phyloP scores from a whole-genome alignment of 1,284 basidiomycete genomes.

The Rhodotorula sp. region DNA sequence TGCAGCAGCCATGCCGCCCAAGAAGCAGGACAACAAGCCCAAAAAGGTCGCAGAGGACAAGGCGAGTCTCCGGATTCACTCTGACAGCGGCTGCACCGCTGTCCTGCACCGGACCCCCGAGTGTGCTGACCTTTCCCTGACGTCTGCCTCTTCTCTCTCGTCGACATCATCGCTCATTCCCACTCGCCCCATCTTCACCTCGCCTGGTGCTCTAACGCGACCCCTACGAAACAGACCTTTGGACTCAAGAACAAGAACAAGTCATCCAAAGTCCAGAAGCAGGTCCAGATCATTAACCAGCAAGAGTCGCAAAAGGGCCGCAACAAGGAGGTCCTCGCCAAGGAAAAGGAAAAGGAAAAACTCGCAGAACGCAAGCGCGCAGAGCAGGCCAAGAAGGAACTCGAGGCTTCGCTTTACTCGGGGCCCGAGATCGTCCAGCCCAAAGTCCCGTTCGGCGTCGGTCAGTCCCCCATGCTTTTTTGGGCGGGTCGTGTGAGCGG shows the following conservation, averaged over 20 bases:
- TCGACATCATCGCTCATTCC: background rate
- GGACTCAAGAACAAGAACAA: constrained; percentile 68
- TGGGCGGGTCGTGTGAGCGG: background rate
- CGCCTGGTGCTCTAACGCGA: too few relatives aligned
- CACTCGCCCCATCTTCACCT: too few relatives aligned
- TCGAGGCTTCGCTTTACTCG: constrained; percentile 68
- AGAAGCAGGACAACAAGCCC: constrained; percentile 57
- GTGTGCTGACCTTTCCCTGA: background rate
- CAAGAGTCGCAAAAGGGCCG: constrained; percentile 39
- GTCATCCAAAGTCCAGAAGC: constrained; percentile 85
- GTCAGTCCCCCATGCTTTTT: constrained; percentile 44
- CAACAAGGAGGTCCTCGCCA: constrained; percentile 66
- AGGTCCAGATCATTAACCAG: constrained; percentile 58
- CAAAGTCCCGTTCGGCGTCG: constrained; percentile 76
- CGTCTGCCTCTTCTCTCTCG: constrained; percentile 26
- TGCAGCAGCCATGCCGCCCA: constrained; percentile 60
- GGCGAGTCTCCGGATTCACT: constrained; percentile 52
- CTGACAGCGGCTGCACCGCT: constrained; percentile 26
- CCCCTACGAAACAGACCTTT: constrained; percentile 15
- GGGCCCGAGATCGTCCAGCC: constrained; percentile 50
- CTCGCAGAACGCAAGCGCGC: constrained; percentile 50
- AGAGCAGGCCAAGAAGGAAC: constrained; percentile 79
- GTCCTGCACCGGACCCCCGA: constrained; percentile 37
- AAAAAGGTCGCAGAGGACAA: constrained; percentile 70
- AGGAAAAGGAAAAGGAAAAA: constrained; percentile 71